These are phyloP conservation scores for Schizosaccharomyces lindneri DNA, from an alignment of 805 yeast genomes.

Conservation along the genomic window DNA sequence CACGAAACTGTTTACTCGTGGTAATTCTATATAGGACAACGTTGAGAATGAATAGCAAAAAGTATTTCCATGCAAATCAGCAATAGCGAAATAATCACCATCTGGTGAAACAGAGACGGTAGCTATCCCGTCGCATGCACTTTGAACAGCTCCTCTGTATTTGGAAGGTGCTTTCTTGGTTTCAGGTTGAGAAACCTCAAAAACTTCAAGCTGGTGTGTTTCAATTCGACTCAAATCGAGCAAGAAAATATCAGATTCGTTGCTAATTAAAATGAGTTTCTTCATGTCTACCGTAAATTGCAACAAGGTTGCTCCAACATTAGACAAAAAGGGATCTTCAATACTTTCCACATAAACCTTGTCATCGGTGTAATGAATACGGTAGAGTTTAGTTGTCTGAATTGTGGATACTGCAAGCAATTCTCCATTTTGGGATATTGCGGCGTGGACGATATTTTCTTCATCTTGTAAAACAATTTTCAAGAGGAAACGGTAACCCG, in stretches of 20 bases:
- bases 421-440: conserved; percentile 38
- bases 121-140: not conserved
- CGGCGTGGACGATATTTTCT: conserved; percentile 50
- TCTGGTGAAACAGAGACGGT: conserved; percentile 24
- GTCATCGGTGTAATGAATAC: conserved; percentile 17
- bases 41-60: conserved; percentile 19
- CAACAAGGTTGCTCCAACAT: conserved; percentile 31
- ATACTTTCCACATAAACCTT: conserved; percentile 26
- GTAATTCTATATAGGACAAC: conserved; percentile 19
- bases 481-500: conserved; percentile 2
- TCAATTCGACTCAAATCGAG: conserved; percentile 16
- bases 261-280: conserved; percentile 26
- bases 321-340: conserved; percentile 17
- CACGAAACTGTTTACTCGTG: conserved; percentile 34
- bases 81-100: conserved; percentile 25
- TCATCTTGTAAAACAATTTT: conserved; percentile 37
- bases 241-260: conserved; percentile 32
- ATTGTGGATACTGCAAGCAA: conserved; percentile 49
- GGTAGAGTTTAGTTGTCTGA: conserved; percentile 42
- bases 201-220: conserved; percentile 18
- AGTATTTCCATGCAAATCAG: conserved; percentile 42
- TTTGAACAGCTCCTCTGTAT: conserved; percentile 1
- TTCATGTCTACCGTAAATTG: conserved; percentile 19
- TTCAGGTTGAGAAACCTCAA: conserved; percentile 9
- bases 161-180: not conserved